Percentiles rank a stretch among this genome's conserved stretches.
Conservation (phyloP, 345 rosid genomes). For the Eucalyptus cladocalyx region DNA sequence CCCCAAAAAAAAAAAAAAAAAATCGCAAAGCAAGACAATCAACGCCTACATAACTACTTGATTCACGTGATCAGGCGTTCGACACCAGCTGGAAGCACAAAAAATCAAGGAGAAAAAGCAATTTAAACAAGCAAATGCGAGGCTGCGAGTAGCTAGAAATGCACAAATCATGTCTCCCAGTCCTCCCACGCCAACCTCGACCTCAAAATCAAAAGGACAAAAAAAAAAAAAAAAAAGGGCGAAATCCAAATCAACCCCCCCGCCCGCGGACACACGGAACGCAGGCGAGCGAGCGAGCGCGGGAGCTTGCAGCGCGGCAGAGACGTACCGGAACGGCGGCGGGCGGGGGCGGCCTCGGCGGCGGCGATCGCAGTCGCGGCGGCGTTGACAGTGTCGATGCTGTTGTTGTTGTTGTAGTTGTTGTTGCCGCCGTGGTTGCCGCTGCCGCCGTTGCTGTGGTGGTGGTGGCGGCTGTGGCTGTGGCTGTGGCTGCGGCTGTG, state of each 20-base stretch:
- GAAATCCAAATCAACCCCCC: neutral
- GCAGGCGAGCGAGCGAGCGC: neutral
- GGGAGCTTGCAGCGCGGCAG: neutral
- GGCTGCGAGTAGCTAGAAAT: neutral
- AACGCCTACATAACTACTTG: neutral
- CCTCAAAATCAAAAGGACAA: neutral
- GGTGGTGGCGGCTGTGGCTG: neutral
- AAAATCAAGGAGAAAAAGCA: neutral
- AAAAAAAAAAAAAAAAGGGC: neutral
- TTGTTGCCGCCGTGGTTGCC: neutral
- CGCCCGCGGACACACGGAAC: neutral
- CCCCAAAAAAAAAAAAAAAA: neutral
- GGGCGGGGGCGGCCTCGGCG: constrained; percentile 85
- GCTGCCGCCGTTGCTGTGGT: neutral
- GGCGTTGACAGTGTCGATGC: constrained; percentile 85
- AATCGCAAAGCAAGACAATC: neutral
- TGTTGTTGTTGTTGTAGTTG: constrained; percentile 3
- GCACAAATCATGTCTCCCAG: neutral
- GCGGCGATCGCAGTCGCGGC: constrained; percentile 91
- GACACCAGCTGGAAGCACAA: neutral
- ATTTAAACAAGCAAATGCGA: neutral
- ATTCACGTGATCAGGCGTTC: neutral
- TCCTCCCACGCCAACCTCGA: neutral
- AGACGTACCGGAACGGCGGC: constrained; percentile 35
- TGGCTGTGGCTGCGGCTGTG: neutral